Conservation (phyloP, 1,139 yeast species). For the Yamadazyma spencermartinsiae region DNA sequence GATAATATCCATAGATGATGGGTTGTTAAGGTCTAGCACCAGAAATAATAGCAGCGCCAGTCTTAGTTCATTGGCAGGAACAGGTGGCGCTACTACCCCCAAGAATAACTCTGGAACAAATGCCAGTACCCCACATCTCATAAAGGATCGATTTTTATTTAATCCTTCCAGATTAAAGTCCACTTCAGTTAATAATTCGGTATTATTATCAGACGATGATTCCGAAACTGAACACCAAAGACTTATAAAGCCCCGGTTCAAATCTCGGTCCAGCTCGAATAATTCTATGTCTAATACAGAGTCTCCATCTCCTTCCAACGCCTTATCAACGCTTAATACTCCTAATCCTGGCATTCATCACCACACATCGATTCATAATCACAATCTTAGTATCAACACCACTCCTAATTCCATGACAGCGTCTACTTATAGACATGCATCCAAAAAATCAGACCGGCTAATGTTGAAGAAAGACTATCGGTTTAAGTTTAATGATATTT, state of each 20-base stretch:
- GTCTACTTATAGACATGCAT: background rate
- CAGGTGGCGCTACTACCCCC: constrained; percentile 5
- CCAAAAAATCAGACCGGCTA: constrained; percentile 11
- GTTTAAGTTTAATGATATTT: constrained; percentile 28
- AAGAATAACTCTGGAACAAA: constrained; percentile 8
- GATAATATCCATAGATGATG: constrained; percentile 43
- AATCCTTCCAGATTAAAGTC: constrained; percentile 20
- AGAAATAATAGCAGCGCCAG: constrained; percentile 37
- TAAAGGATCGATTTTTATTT: constrained; percentile 7
- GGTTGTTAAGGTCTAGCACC: constrained; percentile 24
- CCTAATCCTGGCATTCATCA: background rate
- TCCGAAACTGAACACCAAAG: constrained; percentile 23
- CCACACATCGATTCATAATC: background rate
- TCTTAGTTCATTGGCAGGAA: constrained; percentile 15
- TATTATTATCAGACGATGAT: constrained; percentile 34
- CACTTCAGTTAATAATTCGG: constrained; percentile 9
- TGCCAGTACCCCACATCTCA: background rate
- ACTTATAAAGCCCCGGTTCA: constrained; percentile 19
- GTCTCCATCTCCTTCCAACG: background rate
- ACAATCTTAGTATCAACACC: constrained; percentile 8
- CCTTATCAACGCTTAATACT: background rate
- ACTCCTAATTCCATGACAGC: background rate
- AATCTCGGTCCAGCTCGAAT: constrained; percentile 17
- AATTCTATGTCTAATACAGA: background rate
- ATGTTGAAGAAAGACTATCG: constrained; percentile 30